A percentile compares a stretch with the other conserved stretches of the same genome.
phyloP scores from a whole-genome alignment of 129 eudicot species.

The Chrysanthemum lavandulifolium region DNA sequence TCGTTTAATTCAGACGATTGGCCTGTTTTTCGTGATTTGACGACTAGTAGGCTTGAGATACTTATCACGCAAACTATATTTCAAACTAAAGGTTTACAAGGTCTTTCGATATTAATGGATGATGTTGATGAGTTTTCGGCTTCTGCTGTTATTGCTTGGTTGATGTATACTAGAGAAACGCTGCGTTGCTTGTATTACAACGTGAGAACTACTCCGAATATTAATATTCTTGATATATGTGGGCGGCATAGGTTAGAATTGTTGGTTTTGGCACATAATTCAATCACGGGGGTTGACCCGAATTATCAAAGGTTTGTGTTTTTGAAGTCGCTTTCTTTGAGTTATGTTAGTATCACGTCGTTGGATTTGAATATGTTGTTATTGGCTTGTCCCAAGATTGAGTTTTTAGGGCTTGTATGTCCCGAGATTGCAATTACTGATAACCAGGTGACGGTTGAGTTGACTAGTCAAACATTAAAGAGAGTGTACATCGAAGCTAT shows the following conservation, averaged over 20 bases:
- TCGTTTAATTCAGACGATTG: conserved; percentile 77
- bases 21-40: conserved; percentile 66
- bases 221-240: conserved; percentile 79
- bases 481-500: conserved; percentile 66
- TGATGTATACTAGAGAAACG: conserved; percentile 74
- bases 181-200: conserved; percentile 55
- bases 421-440: conserved; percentile 73
- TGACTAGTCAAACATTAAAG: conserved; percentile 57
- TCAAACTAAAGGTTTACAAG: conserved; percentile 65
- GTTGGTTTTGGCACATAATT: conserved; percentile 65
- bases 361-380: conserved; percentile 69
- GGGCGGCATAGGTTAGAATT: conserved; percentile 68
- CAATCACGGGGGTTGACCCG: conserved; percentile 74
- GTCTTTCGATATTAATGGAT: conserved; percentile 69
- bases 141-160: conserved; percentile 79
- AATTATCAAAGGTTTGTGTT: conserved; percentile 62
- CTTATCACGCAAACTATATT: conserved; percentile 73
- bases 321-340: conserved; percentile 57
- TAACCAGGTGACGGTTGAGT: conserved; percentile 61
- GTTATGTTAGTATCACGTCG: conserved; percentile 73
- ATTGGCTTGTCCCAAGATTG: conserved; percentile 70
- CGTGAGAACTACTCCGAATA: conserved; percentile 64
- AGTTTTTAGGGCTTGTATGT: conserved; percentile 57
- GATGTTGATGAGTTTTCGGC: conserved; percentile 90
- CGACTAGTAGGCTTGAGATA: conserved; percentile 66